phyloP scores from a whole-genome alignment of 768 basidiomycete species.

The Pleurotus platypus region DNA sequence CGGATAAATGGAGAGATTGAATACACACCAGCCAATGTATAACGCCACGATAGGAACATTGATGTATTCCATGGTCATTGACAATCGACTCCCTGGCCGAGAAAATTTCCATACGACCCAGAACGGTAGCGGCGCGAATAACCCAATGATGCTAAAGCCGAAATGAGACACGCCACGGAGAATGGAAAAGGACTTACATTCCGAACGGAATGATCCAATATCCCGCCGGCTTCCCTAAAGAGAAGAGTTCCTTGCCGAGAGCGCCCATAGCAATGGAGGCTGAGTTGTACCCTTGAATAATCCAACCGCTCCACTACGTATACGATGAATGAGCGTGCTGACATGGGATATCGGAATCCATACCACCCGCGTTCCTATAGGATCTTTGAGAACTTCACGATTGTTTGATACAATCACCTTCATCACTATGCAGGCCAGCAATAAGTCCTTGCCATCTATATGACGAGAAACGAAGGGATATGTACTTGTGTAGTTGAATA shows the following conservation, averaged over 20 bases:
- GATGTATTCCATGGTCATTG: conserved; percentile 34
- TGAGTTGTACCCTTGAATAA: conserved; percentile 49
- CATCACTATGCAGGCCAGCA: conserved; percentile 34
- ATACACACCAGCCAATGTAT: conserved; percentile 30
- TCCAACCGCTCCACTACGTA: conserved; percentile 47
- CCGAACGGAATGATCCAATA: conserved; percentile 42
- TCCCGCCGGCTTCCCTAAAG: conserved; percentile 39
- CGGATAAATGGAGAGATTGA: background rate
- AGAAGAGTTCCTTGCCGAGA: conserved; percentile 49
- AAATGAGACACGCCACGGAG: background rate
- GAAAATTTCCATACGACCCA: conserved; percentile 39
- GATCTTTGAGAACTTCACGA: conserved; percentile 41
- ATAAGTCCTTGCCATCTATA: background rate
- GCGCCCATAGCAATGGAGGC: conserved; percentile 55
- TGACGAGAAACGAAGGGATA: background rate
- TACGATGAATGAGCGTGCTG: background rate
- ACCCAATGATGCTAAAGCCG: conserved; percentile 34
- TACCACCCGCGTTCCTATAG: conserved; percentile 44
- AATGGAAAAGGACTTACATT: conserved; percentile 27
- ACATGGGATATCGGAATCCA: conserved; percentile 10
- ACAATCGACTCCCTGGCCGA: conserved; percentile 26
- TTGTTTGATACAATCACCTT: conserved; percentile 41
- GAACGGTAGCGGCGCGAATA: conserved; percentile 46
- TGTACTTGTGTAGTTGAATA: conserved; percentile 49
- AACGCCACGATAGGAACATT: conserved; percentile 42